A percentile compares a stretch with the other conserved stretches of the same genome.
Evolutionary conservation across 768 basidiomycete species (phyloP).

Genomic region (Mycena latifolia): DNA sequence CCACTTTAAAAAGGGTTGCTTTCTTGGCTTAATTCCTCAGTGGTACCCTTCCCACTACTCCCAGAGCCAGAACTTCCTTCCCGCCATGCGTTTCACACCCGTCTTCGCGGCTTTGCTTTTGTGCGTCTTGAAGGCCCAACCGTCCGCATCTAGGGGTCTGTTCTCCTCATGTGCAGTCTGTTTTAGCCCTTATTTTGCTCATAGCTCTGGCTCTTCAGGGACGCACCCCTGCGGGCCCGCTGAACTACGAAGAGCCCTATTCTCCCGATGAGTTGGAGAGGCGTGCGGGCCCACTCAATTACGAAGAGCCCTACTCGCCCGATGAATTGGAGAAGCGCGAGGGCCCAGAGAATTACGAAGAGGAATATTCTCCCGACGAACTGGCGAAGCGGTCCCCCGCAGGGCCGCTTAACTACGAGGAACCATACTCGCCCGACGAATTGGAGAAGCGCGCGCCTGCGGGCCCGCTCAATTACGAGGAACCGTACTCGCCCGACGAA

Average conservation of each 20-base stretch:
- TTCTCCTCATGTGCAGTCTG: background rate
- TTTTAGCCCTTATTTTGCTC: background rate
- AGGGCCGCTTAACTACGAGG: conserved; percentile 10
- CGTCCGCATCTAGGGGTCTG: conserved; percentile 5
- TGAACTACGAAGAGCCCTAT: too few relatives aligned
- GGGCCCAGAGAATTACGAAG: conserved; percentile 1
- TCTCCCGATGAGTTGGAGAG: too few relatives aligned
- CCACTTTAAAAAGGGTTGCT: background rate
- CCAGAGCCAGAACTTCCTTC: background rate
- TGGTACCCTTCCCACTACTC: background rate
- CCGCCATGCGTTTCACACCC: conserved; percentile 15
- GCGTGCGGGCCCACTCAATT: too few relatives aligned
- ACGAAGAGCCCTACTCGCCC: conserved; percentile 7
- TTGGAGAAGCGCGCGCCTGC: background rate
- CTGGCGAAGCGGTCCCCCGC: conserved; percentile 2
- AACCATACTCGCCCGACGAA: conserved; percentile 18
- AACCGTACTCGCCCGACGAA: conserved; percentile 23
- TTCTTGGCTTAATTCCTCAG: background rate
- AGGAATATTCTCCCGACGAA: conserved; percentile 13
- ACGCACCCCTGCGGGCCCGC: background rate
- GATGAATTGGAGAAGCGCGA: conserved; percentile 6
- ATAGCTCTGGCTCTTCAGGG: background rate
- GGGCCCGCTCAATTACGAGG: conserved; percentile 18
- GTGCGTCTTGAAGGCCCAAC: conserved; percentile 5
- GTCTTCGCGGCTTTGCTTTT: conserved; percentile 12